A percentile compares a stretch with the other conserved stretches of the same genome.
Conservation (phyloP, 202 grass and related monocot genomes). For the Hordeum pubiflorum region DNA sequence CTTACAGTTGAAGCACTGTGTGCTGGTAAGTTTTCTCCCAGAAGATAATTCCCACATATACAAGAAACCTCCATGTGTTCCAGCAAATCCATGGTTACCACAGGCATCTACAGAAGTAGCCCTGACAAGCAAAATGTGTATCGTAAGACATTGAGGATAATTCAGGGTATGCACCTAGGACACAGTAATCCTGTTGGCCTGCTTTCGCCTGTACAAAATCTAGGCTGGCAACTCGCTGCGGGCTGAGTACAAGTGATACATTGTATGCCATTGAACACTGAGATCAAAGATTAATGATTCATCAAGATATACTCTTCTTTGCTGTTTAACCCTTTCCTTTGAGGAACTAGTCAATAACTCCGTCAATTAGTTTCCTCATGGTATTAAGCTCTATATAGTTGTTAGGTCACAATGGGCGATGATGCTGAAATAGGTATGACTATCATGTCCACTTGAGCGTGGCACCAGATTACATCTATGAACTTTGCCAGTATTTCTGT, state of each 20-base stretch:
- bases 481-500: background rate
- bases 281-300: slow-evolving; percentile 5
- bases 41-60: slow-evolving; percentile 79
- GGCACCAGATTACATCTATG: background rate
- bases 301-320: background rate
- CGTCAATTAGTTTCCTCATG: background rate
- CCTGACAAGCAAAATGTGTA: slow-evolving; percentile 41
- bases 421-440: background rate
- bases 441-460: background rate
- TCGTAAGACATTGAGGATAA: background rate
- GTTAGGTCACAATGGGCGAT: background rate
- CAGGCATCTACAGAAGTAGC: slow-evolving; percentile 53
- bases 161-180: slow-evolving; percentile 1
- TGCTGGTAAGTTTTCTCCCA: slow-evolving; percentile 48
- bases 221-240: background rate
- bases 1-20: slow-evolving; percentile 60
- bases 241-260: background rate
- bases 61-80: slow-evolving; percentile 62
- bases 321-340: background rate
- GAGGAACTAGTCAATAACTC: slow-evolving; percentile 7
- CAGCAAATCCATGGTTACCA: slow-evolving; percentile 61
- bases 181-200: background rate
- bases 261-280: background rate
- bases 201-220: background rate
- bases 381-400: background rate